Evolutionary conservation across 495 filamentous ascomycete genomes (phyloP), one percentile per base, ranked within the genome.

Genomic region (Penicillium cosmopolitanum): DNA sequence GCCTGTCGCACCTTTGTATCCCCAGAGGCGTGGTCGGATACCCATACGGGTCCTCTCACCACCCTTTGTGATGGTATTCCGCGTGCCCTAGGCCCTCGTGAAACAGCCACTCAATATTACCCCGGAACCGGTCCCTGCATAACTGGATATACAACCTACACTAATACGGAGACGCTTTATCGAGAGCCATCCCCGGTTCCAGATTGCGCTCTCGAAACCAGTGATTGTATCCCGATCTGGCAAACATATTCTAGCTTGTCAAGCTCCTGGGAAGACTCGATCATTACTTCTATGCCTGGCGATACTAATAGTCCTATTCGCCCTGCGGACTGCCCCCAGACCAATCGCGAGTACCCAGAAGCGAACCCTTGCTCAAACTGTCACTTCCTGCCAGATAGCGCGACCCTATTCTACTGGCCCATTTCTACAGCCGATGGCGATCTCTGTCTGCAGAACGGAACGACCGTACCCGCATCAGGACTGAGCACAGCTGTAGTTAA

Each of bases 381-480:
- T 48, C 68, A 68, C 48, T 66, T 64, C 43, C 58, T 71, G 51
- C 68, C 68, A 4, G 65, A 36, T n/a, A 63, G 58, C 5, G 68
- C 68, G 8, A 71, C 68, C n/a, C 51, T 71, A 44, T 71, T 66
- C 51, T 71, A 68, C 63, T 71, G 68, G 68, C 68, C 68, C 13
- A 63, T 64, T 28, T 58, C 54, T 19, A 68, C 68, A 34, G 53
- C 50, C 21, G 46, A 48, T 3, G 67, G 67, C n/a, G 67, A 65
- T 35, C 62, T 67, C 36, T 70, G 64, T 55, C 56, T 55, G 34
- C 60, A 66, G 50, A 58, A 63, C 46, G 67, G 67, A 53, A 64
- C 57, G 36, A 71, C 65, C 35, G 35, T 71, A 31, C 53, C 63
- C 7, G 52, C 63, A 0, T 58, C 65, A 1, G 64, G 62, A 7